Evolutionary conservation across 2,329 filamentous ascomycete genomes (phyloP).

Genomic region (Colletotrichum liaoningense): DNA sequence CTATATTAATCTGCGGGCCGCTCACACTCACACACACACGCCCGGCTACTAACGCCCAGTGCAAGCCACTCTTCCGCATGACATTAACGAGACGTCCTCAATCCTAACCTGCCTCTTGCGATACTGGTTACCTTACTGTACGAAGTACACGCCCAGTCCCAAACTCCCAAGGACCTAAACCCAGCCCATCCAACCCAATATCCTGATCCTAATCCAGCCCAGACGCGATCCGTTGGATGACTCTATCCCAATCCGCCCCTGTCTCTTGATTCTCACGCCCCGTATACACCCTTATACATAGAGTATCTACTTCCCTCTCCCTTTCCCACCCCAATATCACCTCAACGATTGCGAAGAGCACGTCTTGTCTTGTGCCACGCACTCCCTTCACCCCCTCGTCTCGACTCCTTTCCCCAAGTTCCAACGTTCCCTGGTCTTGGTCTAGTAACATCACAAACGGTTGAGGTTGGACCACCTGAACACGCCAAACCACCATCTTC

Average conservation of each 20-base stretch:
- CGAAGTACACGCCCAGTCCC: conserved; percentile 4
- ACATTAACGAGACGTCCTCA: conserved; percentile 17
- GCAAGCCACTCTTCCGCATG: conserved; percentile 17
- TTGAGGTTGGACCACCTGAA: conserved; percentile 36
- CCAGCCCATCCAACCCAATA: neutral
- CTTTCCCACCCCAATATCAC: conserved; percentile 24
- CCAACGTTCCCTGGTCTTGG: conserved; percentile 33
- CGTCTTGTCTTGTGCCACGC: conserved; percentile 35
- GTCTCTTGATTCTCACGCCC: conserved; percentile 5
- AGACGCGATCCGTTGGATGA: conserved; percentile 20
- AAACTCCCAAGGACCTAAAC: too few relatives aligned
- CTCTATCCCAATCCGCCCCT: conserved; percentile 16
- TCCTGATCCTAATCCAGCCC: neutral
- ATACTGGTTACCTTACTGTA: neutral
- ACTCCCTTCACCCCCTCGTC: conserved; percentile 40
- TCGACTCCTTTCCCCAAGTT: conserved; percentile 3
- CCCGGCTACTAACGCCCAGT: conserved; percentile 14
- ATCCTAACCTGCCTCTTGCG: conserved; percentile 4
- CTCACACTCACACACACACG: conserved; percentile 29
- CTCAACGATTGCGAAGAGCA: conserved; percentile 37
- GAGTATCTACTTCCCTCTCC: neutral
- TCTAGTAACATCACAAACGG: conserved; percentile 38
- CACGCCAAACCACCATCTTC: conserved; percentile 45
- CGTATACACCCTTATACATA: neutral
- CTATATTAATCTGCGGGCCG: conserved; percentile 38